A percentile compares a stretch with the other conserved stretches of the same genome.
phyloP scores from a whole-genome alignment of 306 rosid species.

The Cicer cuneatum region DNA sequence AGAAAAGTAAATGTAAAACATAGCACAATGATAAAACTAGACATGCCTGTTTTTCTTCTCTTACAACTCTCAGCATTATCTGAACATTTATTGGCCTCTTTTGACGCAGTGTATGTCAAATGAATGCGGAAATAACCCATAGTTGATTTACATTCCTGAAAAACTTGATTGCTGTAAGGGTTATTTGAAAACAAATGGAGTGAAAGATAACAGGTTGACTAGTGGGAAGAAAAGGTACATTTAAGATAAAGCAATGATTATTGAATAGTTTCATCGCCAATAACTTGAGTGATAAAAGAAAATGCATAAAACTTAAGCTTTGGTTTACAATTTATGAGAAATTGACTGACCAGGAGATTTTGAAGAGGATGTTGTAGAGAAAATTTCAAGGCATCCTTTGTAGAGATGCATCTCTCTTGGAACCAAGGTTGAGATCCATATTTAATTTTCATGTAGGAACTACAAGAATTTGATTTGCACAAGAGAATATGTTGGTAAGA shows the following conservation, averaged over 20 bases:
- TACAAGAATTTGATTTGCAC: slow-evolving; percentile 4
- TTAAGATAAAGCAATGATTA: slow-evolving; percentile 3
- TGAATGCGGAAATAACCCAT: slow-evolving; percentile 64
- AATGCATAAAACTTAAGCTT: neutral
- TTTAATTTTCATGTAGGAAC: slow-evolving; percentile 67
- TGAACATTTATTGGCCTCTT: slow-evolving; percentile 41
- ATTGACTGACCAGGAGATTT: slow-evolving; percentile 63
- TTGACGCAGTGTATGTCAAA: slow-evolving; percentile 58
- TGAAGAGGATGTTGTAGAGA: slow-evolving; percentile 65
- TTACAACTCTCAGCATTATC: slow-evolving; percentile 54
- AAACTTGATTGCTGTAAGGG: slow-evolving; percentile 50
- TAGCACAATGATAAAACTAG: slow-evolving; percentile 13
- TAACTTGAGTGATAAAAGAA: neutral
- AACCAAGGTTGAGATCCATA: slow-evolving; percentile 73
- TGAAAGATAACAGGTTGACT: neutral
- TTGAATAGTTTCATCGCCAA: neutral
- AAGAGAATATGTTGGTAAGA: too few relatives aligned
- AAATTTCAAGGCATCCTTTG: slow-evolving; percentile 76
- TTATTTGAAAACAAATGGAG: slow-evolving; percentile 23
- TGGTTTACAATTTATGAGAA: neutral
- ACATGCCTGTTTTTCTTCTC: slow-evolving; percentile 77
- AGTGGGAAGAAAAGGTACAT: neutral
- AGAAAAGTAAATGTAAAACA: neutral
- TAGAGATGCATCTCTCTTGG: slow-evolving; percentile 60
- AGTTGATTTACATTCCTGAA: slow-evolving; percentile 71